Evolutionary conservation across 169 alveolate genomes (phyloP).

Genomic region (Toxoplasma gondii): DNA sequence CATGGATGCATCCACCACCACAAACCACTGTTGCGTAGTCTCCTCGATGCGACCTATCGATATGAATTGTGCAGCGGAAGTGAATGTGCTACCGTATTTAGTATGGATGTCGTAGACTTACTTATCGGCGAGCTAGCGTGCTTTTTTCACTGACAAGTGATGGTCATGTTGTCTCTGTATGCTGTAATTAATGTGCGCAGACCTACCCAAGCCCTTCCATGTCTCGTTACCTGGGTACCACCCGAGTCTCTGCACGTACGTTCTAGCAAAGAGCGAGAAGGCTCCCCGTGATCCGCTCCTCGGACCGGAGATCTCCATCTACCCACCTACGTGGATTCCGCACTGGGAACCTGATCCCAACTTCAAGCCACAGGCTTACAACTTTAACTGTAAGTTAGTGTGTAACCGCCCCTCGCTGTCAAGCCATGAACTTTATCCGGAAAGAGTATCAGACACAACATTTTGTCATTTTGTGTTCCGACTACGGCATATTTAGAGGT

Average conservation of each 20-base stretch:
- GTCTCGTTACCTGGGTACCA: constrained; percentile 55
- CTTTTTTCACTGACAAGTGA: no score
- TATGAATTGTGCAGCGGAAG: no score
- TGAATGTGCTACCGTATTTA: neutral
- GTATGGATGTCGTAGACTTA: no score
- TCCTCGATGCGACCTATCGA: no score
- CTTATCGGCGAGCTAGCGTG: no score
- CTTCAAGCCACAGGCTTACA: constrained; percentile 40
- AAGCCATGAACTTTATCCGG: neutral
- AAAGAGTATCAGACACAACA: no score
- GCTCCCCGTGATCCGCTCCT: constrained; percentile 32
- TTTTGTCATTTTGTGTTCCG: no score
- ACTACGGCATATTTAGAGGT: no score
- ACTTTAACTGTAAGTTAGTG: constrained; percentile 30
- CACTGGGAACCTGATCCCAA: constrained; percentile 33
- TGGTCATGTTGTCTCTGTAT: neutral
- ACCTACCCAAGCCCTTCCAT: constrained; percentile 53
- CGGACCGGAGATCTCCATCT: constrained; percentile 46
- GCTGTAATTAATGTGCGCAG: neutral
- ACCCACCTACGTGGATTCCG: constrained; percentile 56
- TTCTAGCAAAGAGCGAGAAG: constrained; percentile 19
- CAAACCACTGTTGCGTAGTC: neutral
- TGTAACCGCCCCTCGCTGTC: neutral
- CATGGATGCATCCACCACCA: no score
- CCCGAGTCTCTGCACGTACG: constrained; percentile 41